A percentile compares a stretch with the other conserved stretches of the same genome.
Conservation (phyloP, 2,329 filamentous ascomycete genomes). For the Alternaria atra region DNA sequence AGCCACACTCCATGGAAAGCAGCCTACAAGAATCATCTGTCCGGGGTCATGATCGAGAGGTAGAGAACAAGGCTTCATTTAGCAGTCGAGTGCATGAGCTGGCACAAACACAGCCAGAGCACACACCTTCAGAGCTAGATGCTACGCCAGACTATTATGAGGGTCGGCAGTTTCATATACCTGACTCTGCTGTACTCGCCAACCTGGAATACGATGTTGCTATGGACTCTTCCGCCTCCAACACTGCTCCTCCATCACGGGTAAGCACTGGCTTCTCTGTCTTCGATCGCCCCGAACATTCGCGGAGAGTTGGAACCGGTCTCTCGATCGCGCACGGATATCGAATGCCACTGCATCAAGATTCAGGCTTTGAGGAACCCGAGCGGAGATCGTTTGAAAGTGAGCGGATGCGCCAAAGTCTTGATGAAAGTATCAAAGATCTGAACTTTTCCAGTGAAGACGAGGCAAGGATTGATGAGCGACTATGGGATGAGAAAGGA, state of each 20-base stretch:
- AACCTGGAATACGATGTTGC: slow-evolving; percentile 45
- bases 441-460: slow-evolving; percentile 18
- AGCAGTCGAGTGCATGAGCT: slow-evolving; percentile 48
- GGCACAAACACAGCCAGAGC: slow-evolving; percentile 23
- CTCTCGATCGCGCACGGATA: slow-evolving; percentile 37
- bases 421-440: slow-evolving; percentile 36
- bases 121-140: slow-evolving; percentile 3
- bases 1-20: slow-evolving; percentile 20
- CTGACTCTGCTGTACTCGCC: slow-evolving; percentile 34
- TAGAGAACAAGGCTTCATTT: slow-evolving; percentile 43
- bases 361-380: slow-evolving; percentile 45
- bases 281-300: slow-evolving; percentile 29
- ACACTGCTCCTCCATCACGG: slow-evolving; percentile 36
- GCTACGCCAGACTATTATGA: slow-evolving; percentile 17
- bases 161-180: slow-evolving; percentile 25
- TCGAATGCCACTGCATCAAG: slow-evolving; percentile 45
- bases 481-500: slow-evolving; percentile 40
- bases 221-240: slow-evolving; percentile 38
- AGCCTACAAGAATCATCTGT: slow-evolving; percentile 18
- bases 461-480: slow-evolving; percentile 33
- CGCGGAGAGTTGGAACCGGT: slow-evolving; percentile 25
- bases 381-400: slow-evolving; percentile 32
- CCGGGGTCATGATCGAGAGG: slow-evolving; percentile 23
- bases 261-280: slow-evolving; percentile 40
- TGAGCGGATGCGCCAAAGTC: slow-evolving; percentile 36